Evolutionary conservation across 1,284 basidiomycete genomes (phyloP), one percentile per base, ranked within the genome.

Genomic region (Ustilago shanxiensis): DNA sequence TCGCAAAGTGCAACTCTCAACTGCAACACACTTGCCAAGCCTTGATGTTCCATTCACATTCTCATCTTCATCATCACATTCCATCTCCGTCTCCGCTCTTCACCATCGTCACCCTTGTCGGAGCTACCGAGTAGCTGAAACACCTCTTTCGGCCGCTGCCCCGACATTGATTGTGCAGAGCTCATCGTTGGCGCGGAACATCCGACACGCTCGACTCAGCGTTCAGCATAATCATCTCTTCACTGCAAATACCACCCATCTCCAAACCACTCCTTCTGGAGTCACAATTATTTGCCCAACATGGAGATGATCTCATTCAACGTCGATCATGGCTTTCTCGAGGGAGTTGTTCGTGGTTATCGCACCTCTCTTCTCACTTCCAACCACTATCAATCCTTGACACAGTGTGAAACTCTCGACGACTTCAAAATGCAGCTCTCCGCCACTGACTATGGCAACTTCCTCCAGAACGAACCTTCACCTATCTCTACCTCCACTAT

Each of bases 391-490:
- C 90, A 92, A 85, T 98, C 95, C 87, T 88, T 99, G 85, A 94
- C 93, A 3, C 97, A 99, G 88, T 99, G 97, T 90, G 97, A 99
- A 88, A 95, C 91, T 45, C 90, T 99, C 52, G 97, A 99, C 89
- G 96, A 86, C 63, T 75, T 86, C 66, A 80, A 82, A 44, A 96
- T 93, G 83, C 85, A 82, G 89, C 90, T 99, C 51, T 93, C 93
- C 9, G 91, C 95, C 8, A 99, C 96, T 11, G 97, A 99, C 88
- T 99, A 99, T 87, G 95, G 95, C 85, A 98, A 95, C 88, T 99
- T 99, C 86, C 92, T 99, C 55, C 92, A 96, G 39, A 98, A 98
- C 86, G 97, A 99, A 86, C 92, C 95, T 3, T 90, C 94, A n/a
- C 96, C 95, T 18, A 90, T 98, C 70, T 94, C 94, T 58, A 98